Base-by-base conservation (phyloP, 2,329 filamentous ascomycete species). In the Sarocladiaceae sp. region DNA sequence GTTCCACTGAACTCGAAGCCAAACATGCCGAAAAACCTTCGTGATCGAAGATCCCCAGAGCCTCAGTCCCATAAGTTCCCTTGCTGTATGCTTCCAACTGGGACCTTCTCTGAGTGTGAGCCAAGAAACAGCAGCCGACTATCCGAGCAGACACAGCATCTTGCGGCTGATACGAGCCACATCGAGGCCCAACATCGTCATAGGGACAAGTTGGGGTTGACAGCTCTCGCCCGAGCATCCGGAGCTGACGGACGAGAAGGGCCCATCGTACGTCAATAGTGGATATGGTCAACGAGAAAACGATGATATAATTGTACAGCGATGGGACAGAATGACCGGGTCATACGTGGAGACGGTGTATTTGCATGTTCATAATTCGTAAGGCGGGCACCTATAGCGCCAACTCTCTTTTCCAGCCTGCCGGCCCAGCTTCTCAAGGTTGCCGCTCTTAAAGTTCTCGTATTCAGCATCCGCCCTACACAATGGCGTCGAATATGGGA, bases 361-460 rank as follows among this genome's bases (percentile, higher is more conserved):
- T 13, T 41, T 21, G 26, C n/a, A 16, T 39, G 16, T 39, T 39
- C 34, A 39, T 24, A 16, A n/a, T 10, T 27, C n/a, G 20, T 41
- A 41, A 23, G 21, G 15, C 21, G 15, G 7, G 11, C 11, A 35
- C 13, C 33, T 35, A 35, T 26, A 16, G 34, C 34, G 23, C 19
- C 34, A 39, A 39, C 15, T 39, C 7, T 26, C 34, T 39, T 20
- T 5, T 26, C 12, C 26, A 26, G 34, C n/a, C 6, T 24, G 13
- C 18, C 34, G 26, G n/a, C 34, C n/a, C 19, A 27, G 19, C 10
- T 35, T 24, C 37, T 29, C 26, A 29, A 27, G 10, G 15, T 27
- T 41, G 37, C 6, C 20, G n/a, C 13, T 41, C 29, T 41, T 24
- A 24, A 41, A 24, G 26, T 41, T 41, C 37, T 41, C 37, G 37